These are phyloP conservation scores for Russula sp. DNA, from an alignment of 768 basidiomycete genomes.

Conservation along the genomic window DNA sequence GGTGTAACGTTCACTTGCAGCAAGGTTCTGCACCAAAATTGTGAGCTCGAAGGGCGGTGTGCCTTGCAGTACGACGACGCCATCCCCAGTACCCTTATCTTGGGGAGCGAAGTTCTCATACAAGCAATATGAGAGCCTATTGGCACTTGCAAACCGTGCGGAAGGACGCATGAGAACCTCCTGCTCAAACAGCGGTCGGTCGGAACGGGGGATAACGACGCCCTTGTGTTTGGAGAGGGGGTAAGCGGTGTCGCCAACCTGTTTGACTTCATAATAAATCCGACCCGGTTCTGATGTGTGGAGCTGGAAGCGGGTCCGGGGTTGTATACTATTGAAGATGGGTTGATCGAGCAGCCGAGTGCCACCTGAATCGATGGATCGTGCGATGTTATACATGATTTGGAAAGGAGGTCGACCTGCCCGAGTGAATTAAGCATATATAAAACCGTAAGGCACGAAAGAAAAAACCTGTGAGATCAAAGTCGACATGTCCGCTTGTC, in stretches of 20 bases:
- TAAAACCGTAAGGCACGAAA: not conserved
- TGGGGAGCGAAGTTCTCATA: conserved; percentile 60
- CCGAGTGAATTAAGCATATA: not conserved
- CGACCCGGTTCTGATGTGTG: conserved; percentile 74
- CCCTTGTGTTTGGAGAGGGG: conserved; percentile 67
- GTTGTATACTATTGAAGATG: conserved; percentile 81
- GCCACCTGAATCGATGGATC: conserved; percentile 62
- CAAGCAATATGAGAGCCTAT: conserved; percentile 70
- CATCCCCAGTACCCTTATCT: conserved; percentile 53
- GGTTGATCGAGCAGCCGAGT: conserved; percentile 72
- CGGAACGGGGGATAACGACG: conserved; percentile 60
- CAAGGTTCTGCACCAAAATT: conserved; percentile 73
- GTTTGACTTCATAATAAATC: conserved; percentile 87
- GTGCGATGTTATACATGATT: conserved; percentile 83
- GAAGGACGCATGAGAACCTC: conserved; percentile 78
- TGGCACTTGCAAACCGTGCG: conserved; percentile 68
- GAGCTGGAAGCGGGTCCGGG: conserved; percentile 74
- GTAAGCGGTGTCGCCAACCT: conserved; percentile 83
- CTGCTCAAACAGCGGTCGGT: conserved; percentile 79
- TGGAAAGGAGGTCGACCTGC: conserved; percentile 90
- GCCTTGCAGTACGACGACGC: conserved; percentile 69
- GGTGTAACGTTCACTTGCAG: conserved; percentile 59
- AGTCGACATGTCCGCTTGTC: conserved; percentile 72
- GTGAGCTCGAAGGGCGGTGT: conserved; percentile 81
- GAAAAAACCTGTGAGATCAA: conserved; percentile 67